Conservation (phyloP, 371 early-diverging fungal genomes). For the Circinella umbellata region DNA sequence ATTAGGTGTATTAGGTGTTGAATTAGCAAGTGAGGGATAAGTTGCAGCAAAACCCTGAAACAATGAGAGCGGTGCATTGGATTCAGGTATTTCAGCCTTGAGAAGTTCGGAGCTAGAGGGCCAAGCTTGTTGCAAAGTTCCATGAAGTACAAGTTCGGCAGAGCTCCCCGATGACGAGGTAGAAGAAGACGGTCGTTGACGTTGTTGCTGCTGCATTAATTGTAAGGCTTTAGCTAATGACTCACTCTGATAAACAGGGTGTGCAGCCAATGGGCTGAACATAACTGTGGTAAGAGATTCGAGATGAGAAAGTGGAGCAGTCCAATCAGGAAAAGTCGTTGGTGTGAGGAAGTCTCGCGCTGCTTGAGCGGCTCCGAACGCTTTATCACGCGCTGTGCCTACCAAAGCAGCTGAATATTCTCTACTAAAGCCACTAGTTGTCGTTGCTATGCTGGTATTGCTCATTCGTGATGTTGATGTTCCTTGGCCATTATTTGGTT, state of each 20-base stretch:
- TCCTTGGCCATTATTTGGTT: background rate
- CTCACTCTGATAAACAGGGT: constrained; percentile 53
- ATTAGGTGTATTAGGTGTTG: constrained; percentile 8
- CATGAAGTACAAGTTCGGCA: constrained; percentile 33
- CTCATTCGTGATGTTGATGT: background rate
- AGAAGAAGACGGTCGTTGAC: constrained; percentile 18
- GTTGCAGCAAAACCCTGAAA: constrained; percentile 69
- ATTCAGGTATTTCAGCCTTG: constrained; percentile 64
- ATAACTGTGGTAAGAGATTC: constrained; percentile 54
- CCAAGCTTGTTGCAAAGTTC: constrained; percentile 29
- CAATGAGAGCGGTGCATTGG: constrained; percentile 56
- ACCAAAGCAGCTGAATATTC: constrained; percentile 21
- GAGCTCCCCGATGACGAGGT: constrained; percentile 10
- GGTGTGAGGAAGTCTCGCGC: constrained; percentile 47
- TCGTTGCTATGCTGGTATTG: background rate
- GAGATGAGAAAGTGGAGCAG: constrained; percentile 37
- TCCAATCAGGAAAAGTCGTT: constrained; percentile 33
- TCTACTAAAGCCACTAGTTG: no score
- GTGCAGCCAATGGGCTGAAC: constrained; percentile 53
- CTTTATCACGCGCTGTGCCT: constrained; percentile 35
- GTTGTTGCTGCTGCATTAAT: constrained; percentile 50
- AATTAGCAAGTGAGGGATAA: constrained; percentile 51
- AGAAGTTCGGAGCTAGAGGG: constrained; percentile 53
- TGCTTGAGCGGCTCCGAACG: constrained; percentile 31
- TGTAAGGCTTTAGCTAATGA: constrained; percentile 50